Evolutionary conservation across 2,329 filamentous ascomycete species (phyloP).

Genomic region (Chaetoscypha palmicola): DNA sequence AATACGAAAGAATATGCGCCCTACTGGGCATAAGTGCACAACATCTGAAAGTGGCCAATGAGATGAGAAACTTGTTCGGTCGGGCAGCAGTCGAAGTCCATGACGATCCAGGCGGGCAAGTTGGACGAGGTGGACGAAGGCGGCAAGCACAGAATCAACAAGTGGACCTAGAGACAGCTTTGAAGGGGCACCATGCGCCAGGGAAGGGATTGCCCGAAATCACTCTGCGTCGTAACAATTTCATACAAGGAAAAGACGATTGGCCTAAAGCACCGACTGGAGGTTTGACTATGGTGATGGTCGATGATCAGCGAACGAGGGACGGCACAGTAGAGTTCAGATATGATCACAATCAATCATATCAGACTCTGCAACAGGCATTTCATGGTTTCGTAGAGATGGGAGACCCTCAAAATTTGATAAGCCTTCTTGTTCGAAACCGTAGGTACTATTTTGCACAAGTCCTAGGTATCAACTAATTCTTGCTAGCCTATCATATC

Average conservation of each 20-base stretch:
- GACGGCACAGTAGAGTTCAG: conserved; percentile 65
- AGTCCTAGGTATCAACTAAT: conserved; percentile 18
- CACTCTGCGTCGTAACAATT: conserved; percentile 55
- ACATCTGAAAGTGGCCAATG: conserved; percentile 78
- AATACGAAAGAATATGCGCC: conserved; percentile 41
- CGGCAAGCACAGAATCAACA: conserved; percentile 36
- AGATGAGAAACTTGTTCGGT: conserved; percentile 77
- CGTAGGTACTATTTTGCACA: conserved; percentile 34
- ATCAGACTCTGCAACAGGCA: conserved; percentile 65
- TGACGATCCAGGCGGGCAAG: conserved; percentile 39
- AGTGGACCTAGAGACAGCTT: conserved; percentile 33
- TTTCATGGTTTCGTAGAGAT: conserved; percentile 81
- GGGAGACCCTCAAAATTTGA: conserved; percentile 73
- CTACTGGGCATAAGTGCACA: conserved; percentile 59
- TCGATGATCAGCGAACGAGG: conserved; percentile 32
- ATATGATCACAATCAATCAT: conserved; percentile 67
- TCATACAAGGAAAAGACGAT: conserved; percentile 65
- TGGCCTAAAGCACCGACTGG: conserved; percentile 66
- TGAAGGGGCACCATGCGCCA: conserved; percentile 38
- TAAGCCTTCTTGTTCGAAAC: conserved; percentile 64
- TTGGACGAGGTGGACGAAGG: conserved; percentile 33
- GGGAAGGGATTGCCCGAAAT: conserved; percentile 52
- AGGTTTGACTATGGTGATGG: conserved; percentile 74
- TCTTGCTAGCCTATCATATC: conserved; percentile 67
- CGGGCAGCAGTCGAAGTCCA: conserved; percentile 50